A percentile compares a stretch with the other conserved stretches of the same genome.
Evolutionary conservation across 108 stramenopile genomes (phyloP).

Genomic region (Schizochytrium sp.): DNA sequence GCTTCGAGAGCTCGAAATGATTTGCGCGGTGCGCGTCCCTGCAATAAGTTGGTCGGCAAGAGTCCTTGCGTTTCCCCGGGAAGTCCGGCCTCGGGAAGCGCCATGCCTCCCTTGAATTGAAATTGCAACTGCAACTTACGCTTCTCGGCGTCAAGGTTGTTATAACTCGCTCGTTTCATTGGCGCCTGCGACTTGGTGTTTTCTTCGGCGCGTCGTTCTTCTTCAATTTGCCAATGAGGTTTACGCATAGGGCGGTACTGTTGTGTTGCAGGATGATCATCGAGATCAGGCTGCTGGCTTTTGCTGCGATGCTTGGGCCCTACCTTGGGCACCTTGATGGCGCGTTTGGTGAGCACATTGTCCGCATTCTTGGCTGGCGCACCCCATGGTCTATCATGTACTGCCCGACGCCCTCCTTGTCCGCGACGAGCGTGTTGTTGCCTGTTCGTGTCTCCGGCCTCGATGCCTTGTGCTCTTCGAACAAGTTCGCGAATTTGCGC

Average conservation of each 20-base stretch:
- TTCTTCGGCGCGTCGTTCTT: background rate
- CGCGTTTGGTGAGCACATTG: no score
- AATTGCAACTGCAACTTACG: background rate
- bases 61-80: background rate
- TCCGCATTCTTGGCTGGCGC: no score
- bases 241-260: background rate
- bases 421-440: no score
- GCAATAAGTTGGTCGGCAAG: background rate
- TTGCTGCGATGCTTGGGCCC: background rate
- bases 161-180: background rate
- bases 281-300: background rate
- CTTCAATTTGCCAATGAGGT: background rate
- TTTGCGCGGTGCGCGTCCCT: background rate
- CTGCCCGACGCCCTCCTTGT: no score
- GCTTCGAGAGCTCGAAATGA: background rate
- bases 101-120: constrained; percentile 11
- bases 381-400: no score
- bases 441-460: no score
- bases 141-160: background rate
- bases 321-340: background rate
- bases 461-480: no score
- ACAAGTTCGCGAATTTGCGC: no score
- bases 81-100: background rate
- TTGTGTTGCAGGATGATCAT: background rate
- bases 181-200: background rate